phyloP scores from a whole-genome alignment of 129 eudicot species.

The Gnaphalium uliginosum region DNA sequence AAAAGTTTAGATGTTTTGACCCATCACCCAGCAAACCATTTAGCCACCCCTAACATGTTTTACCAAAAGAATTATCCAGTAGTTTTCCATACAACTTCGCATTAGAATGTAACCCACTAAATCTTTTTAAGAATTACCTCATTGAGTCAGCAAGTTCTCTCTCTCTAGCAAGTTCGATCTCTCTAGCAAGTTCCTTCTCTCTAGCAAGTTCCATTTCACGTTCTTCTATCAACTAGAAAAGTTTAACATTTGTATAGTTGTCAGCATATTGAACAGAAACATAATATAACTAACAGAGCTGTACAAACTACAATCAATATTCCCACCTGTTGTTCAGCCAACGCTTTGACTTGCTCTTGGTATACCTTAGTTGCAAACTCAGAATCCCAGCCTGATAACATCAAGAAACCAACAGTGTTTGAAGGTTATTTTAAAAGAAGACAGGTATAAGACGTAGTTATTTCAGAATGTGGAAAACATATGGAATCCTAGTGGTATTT shows the following conservation, averaged over 20 bases:
- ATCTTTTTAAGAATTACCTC: constrained; percentile 39
- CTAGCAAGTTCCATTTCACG: constrained; percentile 75
- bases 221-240: constrained; percentile 75
- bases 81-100: background rate
- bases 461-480: constrained; percentile 10
- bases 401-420: constrained; percentile 12
- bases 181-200: constrained; percentile 51
- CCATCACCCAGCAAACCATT: background rate
- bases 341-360: constrained; percentile 87
- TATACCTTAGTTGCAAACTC: constrained; percentile 92
- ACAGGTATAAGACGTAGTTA: background rate
- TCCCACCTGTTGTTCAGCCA: constrained; percentile 88
- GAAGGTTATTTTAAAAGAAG: background rate
- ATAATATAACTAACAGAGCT: background rate
- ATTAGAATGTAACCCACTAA: background rate
- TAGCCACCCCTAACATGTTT: background rate
- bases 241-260: background rate
- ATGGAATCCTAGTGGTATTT: background rate
- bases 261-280: background rate
- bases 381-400: constrained; percentile 89
- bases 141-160: constrained; percentile 44
- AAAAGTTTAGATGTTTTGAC: background rate
- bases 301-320: constrained; percentile 2
- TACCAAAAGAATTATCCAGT: constrained; percentile 3
- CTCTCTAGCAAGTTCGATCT: constrained; percentile 4